Evolutionary conservation across 495 filamentous ascomycete genomes (phyloP).

Genomic region (Penicillium longicatenatum): DNA sequence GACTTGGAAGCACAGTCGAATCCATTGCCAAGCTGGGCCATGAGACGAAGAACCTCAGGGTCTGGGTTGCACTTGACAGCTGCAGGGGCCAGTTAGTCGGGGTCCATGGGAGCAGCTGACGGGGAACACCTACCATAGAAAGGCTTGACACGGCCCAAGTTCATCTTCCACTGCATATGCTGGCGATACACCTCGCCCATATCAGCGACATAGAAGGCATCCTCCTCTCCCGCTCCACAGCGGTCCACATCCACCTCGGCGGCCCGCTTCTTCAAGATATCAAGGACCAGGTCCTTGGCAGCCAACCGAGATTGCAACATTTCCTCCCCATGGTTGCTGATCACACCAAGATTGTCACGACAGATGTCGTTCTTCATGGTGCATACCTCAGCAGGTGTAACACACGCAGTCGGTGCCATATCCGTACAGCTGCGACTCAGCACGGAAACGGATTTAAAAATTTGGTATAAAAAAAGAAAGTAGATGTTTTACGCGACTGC

Average conservation of each 20-base stretch:
- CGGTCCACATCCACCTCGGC: conserved; percentile 77
- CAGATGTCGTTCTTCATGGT: conserved; percentile 39
- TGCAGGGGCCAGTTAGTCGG: conserved; percentile 33
- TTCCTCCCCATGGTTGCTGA: conserved; percentile 44
- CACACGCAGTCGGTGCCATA: conserved; percentile 75
- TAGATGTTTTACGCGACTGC: conserved; percentile 34
- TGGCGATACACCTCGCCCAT: conserved; percentile 98
- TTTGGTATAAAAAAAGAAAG: conserved; percentile 14
- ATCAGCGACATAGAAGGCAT: conserved; percentile 97
- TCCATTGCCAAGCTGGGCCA: conserved; percentile 84
- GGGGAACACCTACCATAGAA: conserved; percentile 76
- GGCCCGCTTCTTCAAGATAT: conserved; percentile 79
- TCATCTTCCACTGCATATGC: conserved; percentile 96
- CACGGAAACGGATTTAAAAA: conserved; percentile 27
- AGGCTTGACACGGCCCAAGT: conserved; percentile 88
- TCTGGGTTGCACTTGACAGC: conserved; percentile 99
- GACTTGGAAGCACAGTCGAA: conserved; percentile 98
- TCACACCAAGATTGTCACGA: conserved; percentile 25
- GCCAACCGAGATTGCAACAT: conserved; percentile 49
- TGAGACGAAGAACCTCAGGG: conserved; percentile 80
- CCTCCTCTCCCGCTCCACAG: conserved; percentile 89
- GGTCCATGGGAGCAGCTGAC: neutral
- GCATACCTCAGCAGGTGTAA: conserved; percentile 52
- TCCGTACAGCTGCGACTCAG: conserved; percentile 47
- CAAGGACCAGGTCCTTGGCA: conserved; percentile 65